Base-by-base conservation (phyloP, 1,284 basidiomycete genomes). In the Pseudozyma pruni region DNA sequence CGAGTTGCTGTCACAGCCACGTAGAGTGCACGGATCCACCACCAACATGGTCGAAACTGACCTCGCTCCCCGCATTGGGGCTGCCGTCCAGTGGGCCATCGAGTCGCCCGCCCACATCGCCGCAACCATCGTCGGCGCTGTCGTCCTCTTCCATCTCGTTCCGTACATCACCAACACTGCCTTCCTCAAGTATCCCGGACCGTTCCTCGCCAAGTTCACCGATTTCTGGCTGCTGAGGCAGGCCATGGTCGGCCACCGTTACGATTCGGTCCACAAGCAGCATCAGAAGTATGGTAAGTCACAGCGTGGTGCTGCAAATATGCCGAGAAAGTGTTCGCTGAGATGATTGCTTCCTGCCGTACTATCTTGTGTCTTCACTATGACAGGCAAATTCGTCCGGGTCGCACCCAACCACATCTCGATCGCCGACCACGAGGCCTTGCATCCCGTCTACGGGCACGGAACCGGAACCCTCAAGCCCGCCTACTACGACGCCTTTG, bases 331-430 rank as follows among this genome's bases (percentile, higher is more conserved):
- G 32, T 1, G 7, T 19, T 42, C 19, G 31, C 23, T 38, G 22
- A 37, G 6, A 8, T 23, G 8, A 8, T 23, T 56, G 27, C 23
- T 41, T 34, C n/a, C n/a, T n/a, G n/a, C n/a, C n/a, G n/a, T n/a
- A n/a, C n/a, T n/a, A n/a, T n/a, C n/a, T n/a, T n/a, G n/a, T n/a
- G n/a, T n/a, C n/a, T n/a, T n/a, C n/a, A n/a, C n/a, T n/a, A n/a
- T n/a, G 17, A 9, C 44, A 63, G 50, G 52, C 37, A 87, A 87
- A 2, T 86, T 93, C 51, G 90, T 93, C n/a, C 90, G 93, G 67
- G 85, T 95, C 58, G 91, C 91, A 0, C 92, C 93, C 0, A 92
- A 93, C 81, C 91, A 94, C 76, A 84, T 93, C 22, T 93, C 91
- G 4, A 87, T 94, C 54, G 88, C 90, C 17, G 89, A 92, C 78